Evolutionary conservation across 2,329 filamentous ascomycete genomes (phyloP), one percentile per base, ranked within the genome.

Genomic region (Lithohypha guttulata): DNA sequence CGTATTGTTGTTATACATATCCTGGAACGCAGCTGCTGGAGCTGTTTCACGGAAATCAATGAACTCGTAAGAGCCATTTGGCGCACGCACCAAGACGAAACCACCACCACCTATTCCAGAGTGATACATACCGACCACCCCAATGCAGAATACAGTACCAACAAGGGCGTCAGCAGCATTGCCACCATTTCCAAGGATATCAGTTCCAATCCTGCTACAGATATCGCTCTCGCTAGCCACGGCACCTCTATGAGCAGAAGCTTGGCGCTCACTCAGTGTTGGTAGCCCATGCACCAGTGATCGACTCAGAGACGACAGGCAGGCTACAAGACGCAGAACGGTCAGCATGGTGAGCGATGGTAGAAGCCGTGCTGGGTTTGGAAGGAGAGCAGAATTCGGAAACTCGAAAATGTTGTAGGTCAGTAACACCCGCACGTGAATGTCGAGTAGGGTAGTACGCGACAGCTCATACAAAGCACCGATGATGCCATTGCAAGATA

Each of bases 41-140:
- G 89, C 89, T 0, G 81, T 77, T 59, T 96, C 89, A 32, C 89
- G 72, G 55, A 93, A 96, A 60, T 96, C 89, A 50, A 96, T 77
- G 42, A 79, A 79, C 55, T 93, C 85, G 55, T 87, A 93, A 13
- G 68, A 66, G n/a, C 85, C 85, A 42, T 84, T 67, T 11, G 74
- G 63, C 22, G 75, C 70, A 33, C 84, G 77, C 4, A 94, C 74
- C 4, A 94, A 68, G 71, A 86, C 82, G 61, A 96, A 96, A 2
- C 89, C 89, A 27, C 89, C 89, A 5, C 89, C 89, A 14, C 84
- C 87, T 43, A 95, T 81, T 11, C 89, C 87, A 27, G 63, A 68
- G 57, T 87, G 82, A 51, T 84, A 83, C 76, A 83, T 83, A 41
- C 69, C 79, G 30, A 82, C 70, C 5, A 83, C 79, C 4, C 83